phyloP scores from a whole-genome alignment of 768 basidiomycete genomes.

The Dacryopinax primogenitus region DNA sequence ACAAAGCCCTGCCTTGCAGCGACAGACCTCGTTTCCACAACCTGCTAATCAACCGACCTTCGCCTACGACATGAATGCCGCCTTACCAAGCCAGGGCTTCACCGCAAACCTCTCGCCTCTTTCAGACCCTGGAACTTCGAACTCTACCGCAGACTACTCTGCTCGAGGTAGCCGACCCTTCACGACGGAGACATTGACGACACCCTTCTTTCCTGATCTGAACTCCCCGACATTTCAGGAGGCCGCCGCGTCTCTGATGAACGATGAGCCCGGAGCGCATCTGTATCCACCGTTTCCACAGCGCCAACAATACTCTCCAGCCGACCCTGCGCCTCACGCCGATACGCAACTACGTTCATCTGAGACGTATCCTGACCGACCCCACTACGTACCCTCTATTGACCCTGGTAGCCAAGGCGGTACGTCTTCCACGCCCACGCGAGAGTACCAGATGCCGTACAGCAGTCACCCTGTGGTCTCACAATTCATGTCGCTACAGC shows the following conservation, averaged over 20 bases:
- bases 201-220: not conserved
- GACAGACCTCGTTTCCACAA: not conserved
- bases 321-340: not conserved
- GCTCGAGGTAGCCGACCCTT: not conserved
- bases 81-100: not conserved
- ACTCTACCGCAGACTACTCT: not conserved
- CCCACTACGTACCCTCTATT: not conserved
- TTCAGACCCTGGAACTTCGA: not conserved
- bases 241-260: not conserved
- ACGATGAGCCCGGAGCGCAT: not conserved
- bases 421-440: not conserved
- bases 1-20: not conserved
- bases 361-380: not conserved
- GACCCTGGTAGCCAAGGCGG: not conserved
- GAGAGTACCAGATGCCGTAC: not conserved
- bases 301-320: not conserved
- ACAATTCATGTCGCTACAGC: not conserved
- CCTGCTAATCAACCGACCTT: not conserved
- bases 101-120: not conserved
- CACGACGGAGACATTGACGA: constrained; percentile 1
- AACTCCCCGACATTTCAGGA: constrained; percentile 1
- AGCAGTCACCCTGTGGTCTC: not conserved
- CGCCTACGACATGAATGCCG: not conserved
- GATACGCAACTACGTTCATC: not conserved
- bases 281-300: not conserved